phyloP scores from a whole-genome alignment of 176 grass and related monocot genomes.

The Luzula sylvatica region DNA sequence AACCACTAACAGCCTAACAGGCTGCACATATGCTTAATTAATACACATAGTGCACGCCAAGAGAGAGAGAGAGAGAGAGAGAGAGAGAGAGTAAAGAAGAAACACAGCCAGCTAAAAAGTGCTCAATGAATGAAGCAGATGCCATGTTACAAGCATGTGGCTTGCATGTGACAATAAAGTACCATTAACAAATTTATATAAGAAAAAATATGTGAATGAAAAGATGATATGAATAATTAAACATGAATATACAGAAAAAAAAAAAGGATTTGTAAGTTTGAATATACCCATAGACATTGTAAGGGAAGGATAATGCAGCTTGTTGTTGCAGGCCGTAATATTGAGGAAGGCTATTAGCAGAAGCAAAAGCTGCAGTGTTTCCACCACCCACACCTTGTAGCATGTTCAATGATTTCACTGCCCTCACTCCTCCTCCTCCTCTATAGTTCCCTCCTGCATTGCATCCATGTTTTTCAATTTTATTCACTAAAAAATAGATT shows the following conservation, averaged over 20 bases:
- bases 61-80: conserved; percentile 11
- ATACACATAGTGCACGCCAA: conserved; percentile 21
- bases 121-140: conserved; percentile 43
- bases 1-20: too few species aligned
- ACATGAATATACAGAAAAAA: background rate
- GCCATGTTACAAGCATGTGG: conserved; percentile 64
- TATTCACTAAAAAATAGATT: background rate
- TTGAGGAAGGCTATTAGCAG: conserved; percentile 79
- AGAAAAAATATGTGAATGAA: background rate
- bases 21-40: too few species aligned
- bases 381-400: conserved; percentile 76
- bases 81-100: conserved; percentile 5
- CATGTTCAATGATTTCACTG: conserved; percentile 78
- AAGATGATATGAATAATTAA: conserved; percentile 7
- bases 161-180: conserved; percentile 43
- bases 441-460: conserved; percentile 61
- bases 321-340: conserved; percentile 88
- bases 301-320: conserved; percentile 58
- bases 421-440: conserved; percentile 61
- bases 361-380: conserved; percentile 52
- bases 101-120: conserved; percentile 33
- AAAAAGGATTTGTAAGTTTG: background rate
- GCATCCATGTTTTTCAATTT: conserved; percentile 18
- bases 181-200: conserved; percentile 2
- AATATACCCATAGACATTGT: conserved; percentile 74